These are phyloP conservation scores for Yamadazyma ubonensis DNA, from an alignment of 805 yeast genomes.

Conservation along the genomic window DNA sequence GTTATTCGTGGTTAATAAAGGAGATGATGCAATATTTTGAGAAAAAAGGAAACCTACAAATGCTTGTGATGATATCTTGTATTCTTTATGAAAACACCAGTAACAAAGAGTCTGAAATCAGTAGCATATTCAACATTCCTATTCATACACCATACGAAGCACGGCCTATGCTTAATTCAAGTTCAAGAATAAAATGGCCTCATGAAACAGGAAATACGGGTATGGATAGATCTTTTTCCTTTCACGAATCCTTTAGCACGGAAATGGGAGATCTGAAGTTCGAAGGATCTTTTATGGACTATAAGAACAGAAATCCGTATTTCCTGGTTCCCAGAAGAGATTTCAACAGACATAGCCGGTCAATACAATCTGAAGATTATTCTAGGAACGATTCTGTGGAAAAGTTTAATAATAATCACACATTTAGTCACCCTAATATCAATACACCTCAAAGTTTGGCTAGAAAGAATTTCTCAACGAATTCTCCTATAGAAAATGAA, in stretches of 20 bases:
- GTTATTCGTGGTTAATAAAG: conserved; percentile 62
- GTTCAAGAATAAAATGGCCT: conserved; percentile 14
- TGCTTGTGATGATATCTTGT: conserved; percentile 88
- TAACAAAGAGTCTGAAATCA: conserved; percentile 19
- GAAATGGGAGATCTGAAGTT: conserved; percentile 8
- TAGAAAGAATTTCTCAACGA: conserved; percentile 7
- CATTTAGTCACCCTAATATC: neutral
- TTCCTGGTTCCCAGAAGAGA: conserved; percentile 8
- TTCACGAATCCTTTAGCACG: conserved; percentile 11
- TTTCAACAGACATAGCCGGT: neutral
- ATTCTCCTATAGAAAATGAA: conserved; percentile 5
- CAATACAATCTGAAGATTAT: conserved; percentile 4
- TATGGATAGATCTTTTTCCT: conserved; percentile 5
- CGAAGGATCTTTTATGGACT: neutral
- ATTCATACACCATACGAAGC: conserved; percentile 46
- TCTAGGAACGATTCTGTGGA: conserved; percentile 20
- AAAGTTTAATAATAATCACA: conserved; percentile 7
- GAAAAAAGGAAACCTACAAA: conserved; percentile 65
- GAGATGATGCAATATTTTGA: conserved; percentile 67
- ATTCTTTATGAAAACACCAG: conserved; percentile 50
- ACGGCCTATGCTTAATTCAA: conserved; percentile 17
- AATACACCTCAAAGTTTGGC: neutral
- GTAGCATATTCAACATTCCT: conserved; percentile 34
- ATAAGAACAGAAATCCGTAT: conserved; percentile 10
- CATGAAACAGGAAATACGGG: conserved; percentile 7